Evolutionary conservation across 176 grass and related monocot species (phyloP).

Genomic region (Bolboschoenus planiculmis): DNA sequence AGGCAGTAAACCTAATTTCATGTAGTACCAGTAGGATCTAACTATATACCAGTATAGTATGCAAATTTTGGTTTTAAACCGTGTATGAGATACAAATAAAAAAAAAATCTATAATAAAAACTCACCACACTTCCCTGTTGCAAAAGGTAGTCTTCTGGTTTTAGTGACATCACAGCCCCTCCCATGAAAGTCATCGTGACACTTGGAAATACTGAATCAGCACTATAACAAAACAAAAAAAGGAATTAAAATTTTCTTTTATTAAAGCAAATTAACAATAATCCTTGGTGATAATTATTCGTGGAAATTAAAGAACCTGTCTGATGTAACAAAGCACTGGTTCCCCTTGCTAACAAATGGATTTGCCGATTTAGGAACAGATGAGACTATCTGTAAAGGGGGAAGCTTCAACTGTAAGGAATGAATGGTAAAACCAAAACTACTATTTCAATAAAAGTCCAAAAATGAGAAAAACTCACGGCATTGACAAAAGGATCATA

Average conservation of each 20-base stretch:
- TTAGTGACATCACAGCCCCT: constrained; percentile 67
- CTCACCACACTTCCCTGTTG: constrained; percentile 69
- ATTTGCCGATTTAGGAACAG: constrained; percentile 50
- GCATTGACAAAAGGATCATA: constrained; percentile 94
- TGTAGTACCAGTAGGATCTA: not conserved
- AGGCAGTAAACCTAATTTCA: not conserved
- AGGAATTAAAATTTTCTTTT: constrained; percentile 1
- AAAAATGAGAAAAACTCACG: constrained; percentile 39
- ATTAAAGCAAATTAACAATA: constrained; percentile 16
- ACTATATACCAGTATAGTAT: not conserved
- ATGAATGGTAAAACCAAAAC: not conserved
- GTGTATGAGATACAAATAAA: not conserved
- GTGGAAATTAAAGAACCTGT: constrained; percentile 47
- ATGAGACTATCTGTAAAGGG: constrained; percentile 52
- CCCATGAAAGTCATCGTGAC: constrained; percentile 80
- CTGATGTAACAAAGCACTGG: constrained; percentile 76
- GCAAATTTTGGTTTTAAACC: constrained; percentile 5
- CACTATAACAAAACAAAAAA: constrained; percentile 45
- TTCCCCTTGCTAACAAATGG: constrained; percentile 55
- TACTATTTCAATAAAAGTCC: not conserved
- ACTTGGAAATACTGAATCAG: constrained; percentile 79
- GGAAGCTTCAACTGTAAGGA: not conserved
- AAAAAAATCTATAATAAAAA: constrained; percentile 1
- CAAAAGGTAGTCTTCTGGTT: constrained; percentile 90
- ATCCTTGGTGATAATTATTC: not conserved